Evolutionary conservation across 768 basidiomycete genomes (phyloP), one percentile per base, ranked within the genome.

Genomic region (Omphalotus guepiniiformis): DNA sequence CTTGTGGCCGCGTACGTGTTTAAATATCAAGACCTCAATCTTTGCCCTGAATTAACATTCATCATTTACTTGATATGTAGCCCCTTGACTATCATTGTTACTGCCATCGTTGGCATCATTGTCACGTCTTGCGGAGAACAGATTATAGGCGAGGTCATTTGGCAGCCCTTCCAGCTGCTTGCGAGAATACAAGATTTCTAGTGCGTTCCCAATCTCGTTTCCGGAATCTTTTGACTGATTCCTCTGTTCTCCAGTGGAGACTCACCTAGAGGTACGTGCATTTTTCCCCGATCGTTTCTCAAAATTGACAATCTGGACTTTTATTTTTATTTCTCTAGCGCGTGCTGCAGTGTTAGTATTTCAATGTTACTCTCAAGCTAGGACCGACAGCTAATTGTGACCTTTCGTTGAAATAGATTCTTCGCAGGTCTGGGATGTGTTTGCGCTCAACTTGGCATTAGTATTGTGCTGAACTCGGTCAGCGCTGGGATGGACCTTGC

Each of bases 401-500:
- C 16, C 19, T 47, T 39, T 42, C 51, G 52, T 29, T n/a, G n/a
- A n/a, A n/a, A n/a, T n/a, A n/a, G n/a, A n/a, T 56, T 56, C 47
- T 56, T 56, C 47, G 55, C 54, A 9, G 55, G 54, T 29, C 42
- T 56, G 37, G 55, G 55, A 41, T 55, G 53, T 46, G 53, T 52
- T 36, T 51, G 42, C 26, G 50, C 54, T 21, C 55, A 56, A 26
- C 40, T 56, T 19, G 53, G 53, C 15, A 51, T 56, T 40, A 55
- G 40, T 39, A 55, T 56, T 35, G 55, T 55, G 28, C 34, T 55
- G 39, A 56, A 56, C 37, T 55, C 54, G 30, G 50, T 56, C 37
- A 55, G 54, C 38, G 48, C 50, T 7, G 55, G 55, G 16, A 56
- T 56, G 55, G 55, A 56, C 55, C 41, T 56, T 21, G 49, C 55